These are phyloP conservation scores for Lyophyllum semitale DNA, from an alignment of 768 basidiomycete genomes.

Conservation along the genomic window DNA sequence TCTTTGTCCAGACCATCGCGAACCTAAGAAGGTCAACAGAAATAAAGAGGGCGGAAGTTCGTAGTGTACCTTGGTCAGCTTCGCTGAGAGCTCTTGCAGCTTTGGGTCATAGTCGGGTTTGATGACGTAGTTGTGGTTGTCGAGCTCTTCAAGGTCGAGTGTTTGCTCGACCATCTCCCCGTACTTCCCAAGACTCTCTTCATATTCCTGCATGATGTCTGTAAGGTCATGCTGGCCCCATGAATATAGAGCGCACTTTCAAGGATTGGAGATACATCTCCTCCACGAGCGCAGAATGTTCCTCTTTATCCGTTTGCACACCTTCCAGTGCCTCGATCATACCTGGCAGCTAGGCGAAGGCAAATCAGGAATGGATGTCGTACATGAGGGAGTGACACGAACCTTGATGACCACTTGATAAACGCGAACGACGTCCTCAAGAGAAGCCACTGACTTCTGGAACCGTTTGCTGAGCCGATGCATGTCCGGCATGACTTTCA, in stretches of 20 bases:
- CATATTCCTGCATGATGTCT: constrained; percentile 53
- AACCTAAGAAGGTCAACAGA: constrained; percentile 32
- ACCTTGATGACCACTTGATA: constrained; percentile 93
- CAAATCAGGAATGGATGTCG: not conserved
- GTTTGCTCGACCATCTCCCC: constrained; percentile 96
- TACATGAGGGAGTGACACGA: constrained; percentile 2
- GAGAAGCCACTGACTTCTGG: constrained; percentile 76
- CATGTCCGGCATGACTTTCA: constrained; percentile 93
- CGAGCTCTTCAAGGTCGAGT: constrained; percentile 85
- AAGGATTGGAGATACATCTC: constrained; percentile 67
- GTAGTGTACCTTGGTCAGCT: constrained; percentile 54
- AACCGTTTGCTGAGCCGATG: constrained; percentile 91
- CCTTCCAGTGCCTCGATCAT: constrained; percentile 66
- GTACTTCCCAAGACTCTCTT: constrained; percentile 70
- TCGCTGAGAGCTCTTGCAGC: constrained; percentile 66
- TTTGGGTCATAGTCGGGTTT: constrained; percentile 87
- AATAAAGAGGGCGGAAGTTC: not conserved
- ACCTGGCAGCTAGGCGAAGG: constrained; percentile 63
- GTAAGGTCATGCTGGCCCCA: not conserved
- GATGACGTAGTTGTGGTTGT: constrained; percentile 86
- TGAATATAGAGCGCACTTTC: constrained; percentile 40
- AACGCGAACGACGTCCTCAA: constrained; percentile 94
- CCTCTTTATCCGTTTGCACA: constrained; percentile 44
- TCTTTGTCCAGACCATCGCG: constrained; percentile 85
- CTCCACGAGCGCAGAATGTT: constrained; percentile 55